Conservation (phyloP, 305 asterid genomes). For the Vinca major region DNA sequence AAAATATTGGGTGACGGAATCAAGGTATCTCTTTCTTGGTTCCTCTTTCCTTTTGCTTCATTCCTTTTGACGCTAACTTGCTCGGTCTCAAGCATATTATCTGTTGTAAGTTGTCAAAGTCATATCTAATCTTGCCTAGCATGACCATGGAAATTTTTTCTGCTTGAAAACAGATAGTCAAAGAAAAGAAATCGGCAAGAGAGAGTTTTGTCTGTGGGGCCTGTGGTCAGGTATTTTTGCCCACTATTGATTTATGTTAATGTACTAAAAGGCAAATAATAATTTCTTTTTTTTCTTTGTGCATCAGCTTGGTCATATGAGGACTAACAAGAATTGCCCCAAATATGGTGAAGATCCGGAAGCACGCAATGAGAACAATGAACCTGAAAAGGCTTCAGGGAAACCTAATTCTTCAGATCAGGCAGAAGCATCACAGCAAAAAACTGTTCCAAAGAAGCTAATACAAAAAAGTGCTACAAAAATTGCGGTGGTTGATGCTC, state of each 20-base stretch:
- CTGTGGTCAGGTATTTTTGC: conserved; percentile 79
- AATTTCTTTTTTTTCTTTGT: neutral
- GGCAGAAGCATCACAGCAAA: conserved; percentile 53
- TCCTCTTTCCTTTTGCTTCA: neutral
- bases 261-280: neutral
- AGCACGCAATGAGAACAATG: conserved; percentile 49
- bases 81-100: neutral
- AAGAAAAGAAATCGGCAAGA: conserved; percentile 94
- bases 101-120: neutral
- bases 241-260: neutral
- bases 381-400: conserved; percentile 45
- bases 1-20: conserved; percentile 88
- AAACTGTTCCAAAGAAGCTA: conserved; percentile 44
- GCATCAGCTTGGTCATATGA: conserved; percentile 92
- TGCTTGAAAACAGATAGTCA: conserved; percentile 46
- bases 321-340: conserved; percentile 98
- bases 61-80: neutral
- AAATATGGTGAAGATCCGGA: conserved; percentile 81
- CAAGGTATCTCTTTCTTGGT: conserved; percentile 38
- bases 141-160: neutral
- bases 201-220: conserved; percentile 98
- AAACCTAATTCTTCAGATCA: conserved; percentile 46
- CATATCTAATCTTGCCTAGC: neutral
- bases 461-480: conserved; percentile 48
- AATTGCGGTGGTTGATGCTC: conserved; percentile 45